phyloP scores from a whole-genome alignment of 768 basidiomycete genomes.

The Boletus tylopilopsis region DNA sequence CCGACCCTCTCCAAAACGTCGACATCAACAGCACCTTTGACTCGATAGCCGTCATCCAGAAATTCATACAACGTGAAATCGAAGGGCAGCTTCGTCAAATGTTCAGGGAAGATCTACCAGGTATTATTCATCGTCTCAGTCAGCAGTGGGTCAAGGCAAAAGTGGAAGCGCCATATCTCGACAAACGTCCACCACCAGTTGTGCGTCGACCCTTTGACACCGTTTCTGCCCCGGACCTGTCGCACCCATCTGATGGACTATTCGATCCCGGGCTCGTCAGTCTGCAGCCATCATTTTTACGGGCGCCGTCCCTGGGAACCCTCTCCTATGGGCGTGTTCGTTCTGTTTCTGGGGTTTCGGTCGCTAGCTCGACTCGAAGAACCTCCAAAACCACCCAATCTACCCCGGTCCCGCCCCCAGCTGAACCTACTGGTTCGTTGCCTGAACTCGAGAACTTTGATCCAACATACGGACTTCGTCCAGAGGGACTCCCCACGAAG shows the following conservation, averaged over 20 bases:
- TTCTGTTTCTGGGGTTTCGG: conserved; percentile 41
- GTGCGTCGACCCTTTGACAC: conserved; percentile 35
- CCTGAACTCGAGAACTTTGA: conserved; percentile 80
- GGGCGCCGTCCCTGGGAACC: conserved; percentile 20
- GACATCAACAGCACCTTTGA: conserved; percentile 98
- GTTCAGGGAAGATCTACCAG: conserved; percentile 95
- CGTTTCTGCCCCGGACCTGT: conserved; percentile 41
- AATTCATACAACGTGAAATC: conserved; percentile 96
- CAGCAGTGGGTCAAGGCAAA: conserved; percentile 96
- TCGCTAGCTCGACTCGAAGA: conserved; percentile 30
- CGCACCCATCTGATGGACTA: conserved; percentile 18
- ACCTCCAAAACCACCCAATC: conserved; percentile 18
- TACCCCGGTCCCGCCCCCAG: conserved; percentile 17
- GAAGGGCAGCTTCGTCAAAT: conserved; percentile 96
- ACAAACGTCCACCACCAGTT: conserved; percentile 44
- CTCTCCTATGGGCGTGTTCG: conserved; percentile 31
- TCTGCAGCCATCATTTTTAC: conserved; percentile 24
- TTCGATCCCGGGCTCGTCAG: conserved; percentile 10
- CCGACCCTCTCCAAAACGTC: conserved; percentile 96
- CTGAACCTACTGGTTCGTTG: conserved; percentile 28
- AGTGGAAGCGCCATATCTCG: conserved; percentile 86
- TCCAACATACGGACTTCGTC: conserved; percentile 93
- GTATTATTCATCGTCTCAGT: conserved; percentile 93
- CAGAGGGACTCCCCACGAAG: conserved; percentile 85
- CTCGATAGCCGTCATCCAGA: conserved; percentile 95